Conservation (phyloP, 1,284 basidiomycete species). For the Ceratobasidium sp. region DNA sequence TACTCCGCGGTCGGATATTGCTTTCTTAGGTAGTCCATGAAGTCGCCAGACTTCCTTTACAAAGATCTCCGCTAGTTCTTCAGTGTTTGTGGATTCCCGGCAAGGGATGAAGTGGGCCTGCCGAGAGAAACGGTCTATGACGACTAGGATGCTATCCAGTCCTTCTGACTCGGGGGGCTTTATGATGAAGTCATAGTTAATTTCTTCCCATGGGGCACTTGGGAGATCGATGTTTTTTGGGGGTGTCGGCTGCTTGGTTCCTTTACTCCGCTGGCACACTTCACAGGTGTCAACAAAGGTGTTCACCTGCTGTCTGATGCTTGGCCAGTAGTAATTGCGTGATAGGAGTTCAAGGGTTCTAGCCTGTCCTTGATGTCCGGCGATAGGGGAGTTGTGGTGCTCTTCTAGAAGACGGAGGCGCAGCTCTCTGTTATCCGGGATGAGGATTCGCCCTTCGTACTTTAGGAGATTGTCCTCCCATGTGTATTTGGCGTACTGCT, state of each 20-base stretch:
- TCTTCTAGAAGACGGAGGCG: too few relatives aligned
- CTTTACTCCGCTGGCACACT: too few relatives aligned
- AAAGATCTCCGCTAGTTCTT: too few relatives aligned
- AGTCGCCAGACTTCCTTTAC: too few relatives aligned
- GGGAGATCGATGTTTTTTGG: conserved; percentile 31
- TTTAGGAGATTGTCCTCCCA: too few relatives aligned
- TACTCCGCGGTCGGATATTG: neutral
- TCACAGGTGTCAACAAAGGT: neutral
- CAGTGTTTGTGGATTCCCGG: too few relatives aligned
- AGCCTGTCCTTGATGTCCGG: conserved; percentile 1
- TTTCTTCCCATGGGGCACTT: conserved; percentile 54
- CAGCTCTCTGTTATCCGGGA: too few relatives aligned
- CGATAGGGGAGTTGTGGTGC: neutral
- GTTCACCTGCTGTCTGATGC: neutral
- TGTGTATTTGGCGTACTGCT: too few relatives aligned
- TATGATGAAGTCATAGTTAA: conserved; percentile 59
- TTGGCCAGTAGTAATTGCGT: neutral
- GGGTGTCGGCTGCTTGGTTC: too few relatives aligned
- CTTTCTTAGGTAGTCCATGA: too few relatives aligned
- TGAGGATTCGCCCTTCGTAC: too few relatives aligned
- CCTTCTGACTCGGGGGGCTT: conserved; percentile 55
- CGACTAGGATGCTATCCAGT: conserved; percentile 57
- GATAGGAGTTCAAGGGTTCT: neutral
- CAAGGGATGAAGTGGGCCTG: conserved; percentile 51
- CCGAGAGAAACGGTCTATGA: conserved; percentile 59